Evolutionary conservation across 2,329 filamentous ascomycete genomes (phyloP), one percentile per base, ranked within the genome.

Genomic region (Paecilomyces variotii): DNA sequence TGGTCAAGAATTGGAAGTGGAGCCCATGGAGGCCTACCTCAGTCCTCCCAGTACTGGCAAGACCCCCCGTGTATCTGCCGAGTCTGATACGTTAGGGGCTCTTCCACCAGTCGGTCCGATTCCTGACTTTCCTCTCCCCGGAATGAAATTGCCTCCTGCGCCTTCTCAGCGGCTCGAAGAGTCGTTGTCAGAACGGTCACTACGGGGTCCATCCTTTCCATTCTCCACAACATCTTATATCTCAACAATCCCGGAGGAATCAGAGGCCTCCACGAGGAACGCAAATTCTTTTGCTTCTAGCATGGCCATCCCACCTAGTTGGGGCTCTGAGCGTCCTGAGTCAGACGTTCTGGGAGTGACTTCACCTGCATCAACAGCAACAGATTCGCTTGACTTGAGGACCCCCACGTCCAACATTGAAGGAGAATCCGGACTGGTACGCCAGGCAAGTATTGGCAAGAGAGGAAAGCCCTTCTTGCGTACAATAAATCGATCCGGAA

Each of bases 241-340:
- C 27, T 88, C 88, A 0, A 88, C 89, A 0, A 91, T 92, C 56
- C 87, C 86, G 0, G 89, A 91, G 70, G 88, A 91, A 68, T 83
- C 81, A 62, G 80, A 83, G 0, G 78, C 75, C 55, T 65, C 72
- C 26, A 67, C 80, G 26, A 84, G 85, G 28, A 67, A 69, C 0
- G 82, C 84, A 67, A 79, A 79, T 28, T 90, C 88, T 0, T 87
- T 84, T 66, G 88, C 75, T 25, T 91, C 89, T 2, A 91, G 87
- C 64, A 83, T 85, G 35, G 87, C 84, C 0, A 89, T 91, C 70
- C 88, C 88, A 0, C 83, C 85, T 24, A 85, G 79, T 64, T 91
- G 87, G 83, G 83, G 79, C 3, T 82, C 79, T 32, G 74, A 70
- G 3, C 70, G 69, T 72, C 80, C 56, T 65, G 77, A 65, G 74